phyloP scores from a whole-genome alignment of 1,284 basidiomycete genomes.

The Malassezia obtusa region DNA sequence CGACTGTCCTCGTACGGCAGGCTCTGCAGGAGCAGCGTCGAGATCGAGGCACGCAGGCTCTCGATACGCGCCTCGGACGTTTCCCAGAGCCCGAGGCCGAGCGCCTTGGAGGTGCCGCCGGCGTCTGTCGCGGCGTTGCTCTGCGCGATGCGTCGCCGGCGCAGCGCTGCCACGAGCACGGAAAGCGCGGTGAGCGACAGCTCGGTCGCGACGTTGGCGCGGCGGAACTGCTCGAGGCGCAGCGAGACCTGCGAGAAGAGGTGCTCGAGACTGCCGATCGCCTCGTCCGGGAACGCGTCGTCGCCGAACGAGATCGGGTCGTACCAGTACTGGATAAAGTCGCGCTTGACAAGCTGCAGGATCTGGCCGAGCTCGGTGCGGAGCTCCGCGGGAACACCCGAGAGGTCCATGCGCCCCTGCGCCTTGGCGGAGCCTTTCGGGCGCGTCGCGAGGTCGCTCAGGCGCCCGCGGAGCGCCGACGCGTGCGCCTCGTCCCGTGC shows the following conservation, averaged over 20 bases:
- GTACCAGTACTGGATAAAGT: constrained; percentile 20
- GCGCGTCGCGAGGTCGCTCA: neutral
- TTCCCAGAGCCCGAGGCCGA: constrained; percentile 8
- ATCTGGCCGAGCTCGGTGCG: constrained; percentile 3
- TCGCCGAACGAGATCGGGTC: constrained; percentile 15
- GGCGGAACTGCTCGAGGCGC: constrained; percentile 10
- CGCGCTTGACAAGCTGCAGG: constrained; percentile 8
- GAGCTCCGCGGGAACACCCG: constrained; percentile 1
- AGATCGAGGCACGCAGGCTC: constrained; percentile 9
- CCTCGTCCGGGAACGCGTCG: constrained; percentile 8
- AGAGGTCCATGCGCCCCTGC: neutral
- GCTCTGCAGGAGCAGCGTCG: constrained; percentile 6
- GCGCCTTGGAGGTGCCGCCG: neutral
- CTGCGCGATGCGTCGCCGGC: neutral
- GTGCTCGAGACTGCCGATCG: constrained; percentile 5
- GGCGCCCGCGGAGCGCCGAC: constrained; percentile 1
- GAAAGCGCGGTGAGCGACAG: constrained; percentile 13
- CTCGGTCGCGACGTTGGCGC: constrained; percentile 12
- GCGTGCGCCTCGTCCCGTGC: neutral
- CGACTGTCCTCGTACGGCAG: constrained; percentile 9
- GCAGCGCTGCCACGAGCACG: constrained; percentile 12
- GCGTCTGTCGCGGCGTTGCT: neutral
- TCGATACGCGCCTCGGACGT: constrained; percentile 7
- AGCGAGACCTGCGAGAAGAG: constrained; percentile 4
- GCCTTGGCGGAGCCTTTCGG: neutral